Base-by-base conservation (phyloP, 306 rosid genomes). In the Gastrolobium bilobum region DNA sequence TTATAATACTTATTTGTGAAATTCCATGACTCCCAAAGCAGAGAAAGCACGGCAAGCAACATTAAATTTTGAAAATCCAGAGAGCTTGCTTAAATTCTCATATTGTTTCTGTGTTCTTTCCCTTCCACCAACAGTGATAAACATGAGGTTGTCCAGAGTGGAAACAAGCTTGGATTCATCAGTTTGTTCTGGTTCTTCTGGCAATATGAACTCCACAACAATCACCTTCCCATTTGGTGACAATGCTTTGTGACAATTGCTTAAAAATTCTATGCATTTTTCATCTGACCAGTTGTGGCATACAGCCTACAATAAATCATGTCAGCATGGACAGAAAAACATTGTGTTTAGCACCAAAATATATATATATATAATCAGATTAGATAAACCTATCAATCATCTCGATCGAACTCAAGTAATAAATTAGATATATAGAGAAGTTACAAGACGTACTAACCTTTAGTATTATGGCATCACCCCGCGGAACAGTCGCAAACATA, bases 251-350 rank as follows among this genome's bases (percentile, higher is more conserved):
- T 66, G 54, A 48, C 85, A 81, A 8, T 81, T 81, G 4, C 52
- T 77, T 43, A 85, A 46, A n/a, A 81, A 2, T 35, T 37, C 56
- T 38, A 77, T 0, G 78, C 83, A 85, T 34, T 77, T 68, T 6
- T 81, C 83, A 11, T 85, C 85, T 1, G 77, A 50, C 88, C 88
- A 85, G 42, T 85, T 77, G 5, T 81, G 83, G 1, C 44, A 73
- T 3, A 74, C 77, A 10, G 50, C 61, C 82, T 79, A n/a, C n/a
- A n/a, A n/a, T n/a, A n/a, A n/a, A n/a, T n/a, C n/a, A n/a, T n/a
- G 3, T 40, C 47, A 57, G 4, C 37, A 76, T 35, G 2, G 10
- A 50, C 9, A 39, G 5, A 31, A 34, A 43, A 15, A 14, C 2
- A 30, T 9, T 0, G 46, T 62, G 5, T 3, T 73, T 73, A 73